Base-by-base conservation (phyloP, 768 basidiomycete genomes). In the Boletales sp. region DNA sequence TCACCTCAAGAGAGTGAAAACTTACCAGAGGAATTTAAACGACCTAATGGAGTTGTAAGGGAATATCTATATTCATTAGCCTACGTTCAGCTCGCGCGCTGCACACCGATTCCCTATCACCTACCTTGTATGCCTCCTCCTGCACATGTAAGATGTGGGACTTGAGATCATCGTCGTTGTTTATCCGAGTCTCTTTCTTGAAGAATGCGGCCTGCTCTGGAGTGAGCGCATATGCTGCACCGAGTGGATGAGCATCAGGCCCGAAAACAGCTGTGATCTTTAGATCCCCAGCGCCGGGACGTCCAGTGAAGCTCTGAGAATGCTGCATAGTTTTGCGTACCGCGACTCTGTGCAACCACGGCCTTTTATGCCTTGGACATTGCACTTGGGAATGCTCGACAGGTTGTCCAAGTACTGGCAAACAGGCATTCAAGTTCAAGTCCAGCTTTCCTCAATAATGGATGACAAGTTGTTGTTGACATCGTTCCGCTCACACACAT, bases 71-170 rank as follows among this genome's bases (percentile, higher is more conserved):
- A n/a, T 19, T 34, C 2, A 34, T 0, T 21, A 2, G 32, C 10
- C 3, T 10, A 6, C 2, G 32, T 33, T 33, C 32, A 7, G 10
- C 32, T 10, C 13, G 8, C 6, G 32, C 32, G 32, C 2, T 13
- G 30, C 18, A 7, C 33, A n/a, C 15, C 2, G 1, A 30, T 4
- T 11, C 30, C 12, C 12, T 1, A 6, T 15, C 5, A 48, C 59
- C 33, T 34, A 68, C 70, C 48, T 66, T 50, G 48, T 64, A 69
- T 3, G 69, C 68, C 34, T 60, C 60, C 19, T 48, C 44, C 44
- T 69, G 67, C 12, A 71, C 61, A 7, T 46, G 49, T 8, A 72
- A 18, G 19, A 72, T 63, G 45, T 71, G 71, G 14, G 41, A 21
- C 53, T 53, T 64, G 7, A 72, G 56, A 11, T 52, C 47, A 0